Evolutionary conservation across 2,329 filamentous ascomycete species (phyloP).

Genomic region (Aureobasidium musti): DNA sequence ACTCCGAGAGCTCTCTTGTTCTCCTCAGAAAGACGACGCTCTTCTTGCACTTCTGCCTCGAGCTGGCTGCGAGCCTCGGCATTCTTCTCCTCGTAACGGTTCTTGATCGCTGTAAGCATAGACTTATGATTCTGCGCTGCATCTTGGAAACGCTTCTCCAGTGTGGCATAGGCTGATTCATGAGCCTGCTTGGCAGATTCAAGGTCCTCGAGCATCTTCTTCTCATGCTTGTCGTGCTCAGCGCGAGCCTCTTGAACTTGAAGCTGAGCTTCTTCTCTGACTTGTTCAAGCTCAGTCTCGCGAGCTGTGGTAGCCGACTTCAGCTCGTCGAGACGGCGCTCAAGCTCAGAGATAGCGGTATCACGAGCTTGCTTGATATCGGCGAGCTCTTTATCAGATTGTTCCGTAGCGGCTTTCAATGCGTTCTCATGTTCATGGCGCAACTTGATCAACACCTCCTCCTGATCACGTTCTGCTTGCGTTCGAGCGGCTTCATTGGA

Average conservation of each 20-base stretch:
- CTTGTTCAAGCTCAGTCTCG: slow-evolving; percentile 10
- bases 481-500: neutral
- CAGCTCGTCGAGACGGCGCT: neutral
- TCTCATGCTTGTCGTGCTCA: slow-evolving; percentile 31
- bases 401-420: neutral
- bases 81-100: slow-evolving; percentile 28
- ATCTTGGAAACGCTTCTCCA: slow-evolving; percentile 25
- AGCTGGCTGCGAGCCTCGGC: slow-evolving; percentile 24
- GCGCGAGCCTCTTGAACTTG: slow-evolving; percentile 6
- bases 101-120: slow-evolving; percentile 25
- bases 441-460: neutral
- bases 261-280: slow-evolving; percentile 8
- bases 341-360: neutral
- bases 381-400: neutral
- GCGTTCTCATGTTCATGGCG: slow-evolving; percentile 3
- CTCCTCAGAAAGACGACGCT: neutral
- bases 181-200: slow-evolving; percentile 25
- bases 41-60: slow-evolving; percentile 23
- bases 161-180: slow-evolving; percentile 16
- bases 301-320: slow-evolving; percentile 10
- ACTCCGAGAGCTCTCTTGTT: slow-evolving; percentile 16
- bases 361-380: slow-evolving; percentile 14
- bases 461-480: neutral
- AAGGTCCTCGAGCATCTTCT: slow-evolving; percentile 30
- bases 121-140: slow-evolving; percentile 24